Percentiles rank a stretch among this genome's conserved stretches.
Evolutionary conservation across 1,284 basidiomycete genomes (phyloP).

Genomic region (Malassezia sympodialis): DNA sequence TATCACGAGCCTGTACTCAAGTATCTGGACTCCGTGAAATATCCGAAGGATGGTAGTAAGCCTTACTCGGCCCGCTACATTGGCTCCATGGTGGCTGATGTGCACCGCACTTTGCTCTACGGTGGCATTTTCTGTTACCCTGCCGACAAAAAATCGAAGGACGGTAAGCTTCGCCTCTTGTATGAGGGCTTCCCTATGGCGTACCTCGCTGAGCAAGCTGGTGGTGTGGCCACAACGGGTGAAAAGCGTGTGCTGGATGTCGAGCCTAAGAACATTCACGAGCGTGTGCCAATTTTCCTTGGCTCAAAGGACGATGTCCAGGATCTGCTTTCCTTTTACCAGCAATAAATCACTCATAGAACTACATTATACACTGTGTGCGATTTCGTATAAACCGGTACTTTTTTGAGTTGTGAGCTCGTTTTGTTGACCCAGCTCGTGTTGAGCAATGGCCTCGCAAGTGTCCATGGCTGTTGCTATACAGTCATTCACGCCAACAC

Average conservation of each 20-base stretch:
- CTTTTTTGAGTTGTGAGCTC: neutral
- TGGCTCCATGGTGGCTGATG: conserved; percentile 94
- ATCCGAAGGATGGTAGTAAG: conserved; percentile 43
- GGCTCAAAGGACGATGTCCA: conserved; percentile 88
- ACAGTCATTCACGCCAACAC: conserved; percentile 83
- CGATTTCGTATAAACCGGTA: neutral
- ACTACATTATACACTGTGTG: neutral
- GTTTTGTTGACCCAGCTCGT: neutral
- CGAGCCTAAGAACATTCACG: conserved; percentile 75
- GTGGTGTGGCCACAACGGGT: conserved; percentile 90
- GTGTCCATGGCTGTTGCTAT: conserved; percentile 49
- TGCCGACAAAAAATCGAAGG: conserved; percentile 93
- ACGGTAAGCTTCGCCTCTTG: conserved; percentile 82
- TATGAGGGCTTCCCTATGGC: conserved; percentile 99
- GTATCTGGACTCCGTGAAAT: conserved; percentile 94
- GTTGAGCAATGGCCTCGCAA: conserved; percentile 5
- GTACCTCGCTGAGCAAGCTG: conserved; percentile 89
- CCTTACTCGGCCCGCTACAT: conserved; percentile 66
- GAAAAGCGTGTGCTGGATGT: conserved; percentile 85
- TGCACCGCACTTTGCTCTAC: conserved; percentile 89
- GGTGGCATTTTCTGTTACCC: conserved; percentile 99
- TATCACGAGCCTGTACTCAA: conserved; percentile 62
- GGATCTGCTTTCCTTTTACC: conserved; percentile 52
- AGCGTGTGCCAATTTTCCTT: conserved; percentile 85
- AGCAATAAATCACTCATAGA: conserved; percentile 2